These are phyloP conservation scores for Fusarium coicis DNA, from an alignment of 2,329 filamentous ascomycete species.

Conservation along the genomic window DNA sequence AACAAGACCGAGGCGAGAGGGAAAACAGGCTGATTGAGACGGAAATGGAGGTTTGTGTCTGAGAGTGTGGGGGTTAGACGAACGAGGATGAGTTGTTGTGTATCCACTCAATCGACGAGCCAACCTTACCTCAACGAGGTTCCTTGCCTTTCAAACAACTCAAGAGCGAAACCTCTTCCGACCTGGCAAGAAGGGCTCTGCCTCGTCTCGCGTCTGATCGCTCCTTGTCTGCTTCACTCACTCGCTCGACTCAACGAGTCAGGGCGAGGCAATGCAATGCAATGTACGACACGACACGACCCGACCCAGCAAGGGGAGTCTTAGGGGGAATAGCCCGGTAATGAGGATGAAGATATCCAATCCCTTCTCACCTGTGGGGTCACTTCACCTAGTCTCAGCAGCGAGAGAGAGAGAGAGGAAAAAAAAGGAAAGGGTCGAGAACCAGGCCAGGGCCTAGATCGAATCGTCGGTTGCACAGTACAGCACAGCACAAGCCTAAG, in stretches of 20 bases:
- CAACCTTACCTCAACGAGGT: background rate
- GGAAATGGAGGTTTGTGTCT: constrained; percentile 2
- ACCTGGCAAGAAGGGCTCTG: background rate
- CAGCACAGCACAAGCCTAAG: background rate
- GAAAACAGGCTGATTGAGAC: constrained; percentile 8
- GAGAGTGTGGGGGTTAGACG: constrained; percentile 22
- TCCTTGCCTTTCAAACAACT: background rate
- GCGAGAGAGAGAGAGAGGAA: background rate
- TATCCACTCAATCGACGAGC: constrained; percentile 22
- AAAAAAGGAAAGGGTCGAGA: background rate
- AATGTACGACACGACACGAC: background rate
- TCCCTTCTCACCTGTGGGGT: constrained; percentile 5
- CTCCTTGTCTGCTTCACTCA: background rate
- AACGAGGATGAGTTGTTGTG: constrained; percentile 18
- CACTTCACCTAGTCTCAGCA: background rate
- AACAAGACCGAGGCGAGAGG: constrained; percentile 3
- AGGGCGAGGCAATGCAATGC: background rate
- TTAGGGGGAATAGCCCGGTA: background rate
- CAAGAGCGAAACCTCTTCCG: background rate
- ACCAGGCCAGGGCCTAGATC: constrained; percentile 13
- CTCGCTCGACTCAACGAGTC: constrained; percentile 9
- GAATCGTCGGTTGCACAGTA: constrained; percentile 18
- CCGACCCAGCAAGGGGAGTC: background rate
- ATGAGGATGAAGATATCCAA: constrained; percentile 14
- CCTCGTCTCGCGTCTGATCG: background rate